phyloP scores from a whole-genome alignment of 495 filamentous ascomycete genomes.

The Penicillium paradoxum region DNA sequence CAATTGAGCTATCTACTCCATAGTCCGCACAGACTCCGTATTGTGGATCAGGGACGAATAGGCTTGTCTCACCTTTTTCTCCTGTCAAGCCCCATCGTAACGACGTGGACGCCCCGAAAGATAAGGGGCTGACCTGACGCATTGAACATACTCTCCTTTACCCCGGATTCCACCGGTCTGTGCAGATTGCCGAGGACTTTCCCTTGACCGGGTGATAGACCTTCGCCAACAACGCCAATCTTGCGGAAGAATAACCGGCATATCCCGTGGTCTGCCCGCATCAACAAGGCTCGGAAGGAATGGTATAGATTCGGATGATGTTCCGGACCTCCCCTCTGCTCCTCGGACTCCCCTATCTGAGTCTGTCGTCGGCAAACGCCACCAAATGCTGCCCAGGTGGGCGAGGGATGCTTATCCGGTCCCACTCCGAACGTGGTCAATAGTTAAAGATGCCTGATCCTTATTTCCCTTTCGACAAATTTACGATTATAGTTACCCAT shows the following conservation, averaged over 20 bases:
- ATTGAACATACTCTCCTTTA: background rate
- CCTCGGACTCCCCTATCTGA: background rate
- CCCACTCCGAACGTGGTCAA: slow-evolving; percentile 33
- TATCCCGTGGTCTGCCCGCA: background rate
- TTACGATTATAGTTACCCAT: background rate
- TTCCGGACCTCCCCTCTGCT: background rate
- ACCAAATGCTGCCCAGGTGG: background rate
- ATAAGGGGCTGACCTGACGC: no score
- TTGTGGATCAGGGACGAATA: background rate
- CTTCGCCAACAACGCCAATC: background rate
- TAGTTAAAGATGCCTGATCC: background rate
- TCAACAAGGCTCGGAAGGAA: background rate
- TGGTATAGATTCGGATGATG: no score
- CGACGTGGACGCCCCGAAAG: no score
- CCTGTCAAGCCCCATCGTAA: background rate
- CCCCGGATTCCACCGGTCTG: background rate
- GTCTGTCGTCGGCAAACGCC: background rate
- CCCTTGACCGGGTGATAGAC: background rate
- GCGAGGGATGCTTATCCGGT: no score
- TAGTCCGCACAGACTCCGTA: no score
- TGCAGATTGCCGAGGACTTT: slow-evolving; percentile 1
- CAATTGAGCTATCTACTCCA: no score
- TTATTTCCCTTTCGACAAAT: background rate
- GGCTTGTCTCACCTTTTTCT: background rate
- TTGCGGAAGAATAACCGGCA: background rate